Evolutionary conservation across 305 asterid genomes (phyloP).

Genomic region (Fraxinus latifolia): DNA sequence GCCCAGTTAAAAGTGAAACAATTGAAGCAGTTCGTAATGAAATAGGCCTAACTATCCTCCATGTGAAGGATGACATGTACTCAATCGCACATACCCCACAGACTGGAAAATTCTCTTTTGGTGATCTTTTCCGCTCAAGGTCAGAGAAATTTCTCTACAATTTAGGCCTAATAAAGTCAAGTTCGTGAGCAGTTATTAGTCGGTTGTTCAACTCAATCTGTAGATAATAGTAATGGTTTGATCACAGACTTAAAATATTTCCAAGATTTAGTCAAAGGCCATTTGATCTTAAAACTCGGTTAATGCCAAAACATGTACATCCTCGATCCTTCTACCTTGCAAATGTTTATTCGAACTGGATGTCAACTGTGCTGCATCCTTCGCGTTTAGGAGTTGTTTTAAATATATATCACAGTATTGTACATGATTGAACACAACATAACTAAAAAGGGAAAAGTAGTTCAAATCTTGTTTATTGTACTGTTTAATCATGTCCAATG

Average conservation of each 20-base stretch:
- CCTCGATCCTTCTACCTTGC: conserved; percentile 1
- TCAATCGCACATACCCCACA: conserved; percentile 41
- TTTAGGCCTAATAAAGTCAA: conserved; percentile 67
- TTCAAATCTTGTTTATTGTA: background rate
- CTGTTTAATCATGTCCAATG: background rate
- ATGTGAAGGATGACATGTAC: conserved; percentile 60
- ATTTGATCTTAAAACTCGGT: conserved; percentile 3
- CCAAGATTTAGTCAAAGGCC: conserved; percentile 8
- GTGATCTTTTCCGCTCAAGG: conserved; percentile 59
- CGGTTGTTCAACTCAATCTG: background rate
- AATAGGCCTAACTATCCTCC: conserved; percentile 57
- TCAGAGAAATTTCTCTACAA: conserved; percentile 74
- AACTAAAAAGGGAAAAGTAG: background rate
- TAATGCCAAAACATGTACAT: conserved; percentile 21
- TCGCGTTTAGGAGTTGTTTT: conserved; percentile 20
- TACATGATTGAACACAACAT: background rate
- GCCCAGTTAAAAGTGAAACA: conserved; percentile 49
- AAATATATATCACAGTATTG: background rate
- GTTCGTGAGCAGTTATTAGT: conserved; percentile 29
- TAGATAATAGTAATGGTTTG: conserved; percentile 22
- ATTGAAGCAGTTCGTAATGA: conserved; percentile 74
- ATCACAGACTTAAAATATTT: conserved; percentile 20
- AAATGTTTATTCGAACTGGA: conserved; percentile 25
- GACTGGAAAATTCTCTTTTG: conserved; percentile 48
- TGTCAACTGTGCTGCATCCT: background rate